Evolutionary conservation across 2,329 filamentous ascomycete species (phyloP).

Genomic region (Pseudophaeomoniella oleicola): DNA sequence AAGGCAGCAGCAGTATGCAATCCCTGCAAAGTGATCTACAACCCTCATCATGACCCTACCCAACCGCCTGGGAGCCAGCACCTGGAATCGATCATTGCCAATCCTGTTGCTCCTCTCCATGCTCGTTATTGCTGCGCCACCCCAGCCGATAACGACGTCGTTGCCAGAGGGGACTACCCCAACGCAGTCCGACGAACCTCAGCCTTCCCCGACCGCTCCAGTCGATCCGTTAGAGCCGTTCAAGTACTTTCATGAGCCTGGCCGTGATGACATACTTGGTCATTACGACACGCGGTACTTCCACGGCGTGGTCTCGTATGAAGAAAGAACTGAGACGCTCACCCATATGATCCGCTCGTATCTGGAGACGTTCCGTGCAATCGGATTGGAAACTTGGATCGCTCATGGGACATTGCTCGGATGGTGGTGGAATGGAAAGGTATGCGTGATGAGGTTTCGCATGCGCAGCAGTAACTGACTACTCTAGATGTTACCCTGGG

Average conservation of each 20-base stretch:
- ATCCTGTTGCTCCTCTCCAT: not conserved
- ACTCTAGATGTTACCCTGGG: slow-evolving; percentile 59
- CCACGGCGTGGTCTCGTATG: slow-evolving; percentile 46
- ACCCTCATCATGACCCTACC: too few species aligned
- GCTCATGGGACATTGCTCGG: slow-evolving; percentile 72
- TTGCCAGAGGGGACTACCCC: not conserved
- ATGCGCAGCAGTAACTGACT: slow-evolving; percentile 6
- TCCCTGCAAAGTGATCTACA: too few species aligned
- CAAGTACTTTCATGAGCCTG: slow-evolving; percentile 50
- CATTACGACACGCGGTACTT: slow-evolving; percentile 69
- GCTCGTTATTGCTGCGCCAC: not conserved
- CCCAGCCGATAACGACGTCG: not conserved
- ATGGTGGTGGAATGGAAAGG: slow-evolving; percentile 73
- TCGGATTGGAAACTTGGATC: slow-evolving; percentile 68
- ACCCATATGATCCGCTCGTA: slow-evolving; percentile 61
- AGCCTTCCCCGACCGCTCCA: not conserved
- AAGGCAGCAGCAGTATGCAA: too few species aligned
- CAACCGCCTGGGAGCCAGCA: too few species aligned
- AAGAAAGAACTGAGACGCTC: slow-evolving; percentile 50
- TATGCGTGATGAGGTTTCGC: slow-evolving; percentile 16
- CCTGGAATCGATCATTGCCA: not conserved
- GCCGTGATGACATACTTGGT: slow-evolving; percentile 42
- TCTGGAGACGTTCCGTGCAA: slow-evolving; percentile 47
- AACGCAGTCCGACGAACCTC: not conserved
- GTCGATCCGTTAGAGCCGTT: slow-evolving; percentile 17